Conservation (phyloP, 2,329 filamentous ascomycete genomes). For the Anisogramma anomala region DNA sequence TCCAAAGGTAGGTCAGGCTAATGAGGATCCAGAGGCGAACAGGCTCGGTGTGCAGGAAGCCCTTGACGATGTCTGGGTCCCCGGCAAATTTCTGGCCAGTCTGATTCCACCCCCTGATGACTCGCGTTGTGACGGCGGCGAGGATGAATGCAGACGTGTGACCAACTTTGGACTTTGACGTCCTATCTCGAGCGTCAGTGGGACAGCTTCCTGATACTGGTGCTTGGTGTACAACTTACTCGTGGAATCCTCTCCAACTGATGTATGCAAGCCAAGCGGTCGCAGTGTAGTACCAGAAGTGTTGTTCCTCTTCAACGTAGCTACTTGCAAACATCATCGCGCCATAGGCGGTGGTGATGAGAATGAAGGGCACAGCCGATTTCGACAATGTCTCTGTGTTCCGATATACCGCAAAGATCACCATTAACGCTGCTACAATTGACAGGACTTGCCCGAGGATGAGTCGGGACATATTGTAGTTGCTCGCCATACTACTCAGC, state of each 20-base stretch:
- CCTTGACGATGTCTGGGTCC: constrained; percentile 73
- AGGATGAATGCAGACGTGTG: constrained; percentile 25
- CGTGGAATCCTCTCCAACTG: constrained; percentile 33
- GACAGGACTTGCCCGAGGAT: constrained; percentile 32
- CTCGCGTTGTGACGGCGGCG: constrained; percentile 50
- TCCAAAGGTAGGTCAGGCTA: constrained; percentile 54
- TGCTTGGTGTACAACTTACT: constrained; percentile 20
- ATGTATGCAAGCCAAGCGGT: constrained; percentile 56
- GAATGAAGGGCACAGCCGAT: constrained; percentile 31
- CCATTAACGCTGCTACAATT: constrained; percentile 26
- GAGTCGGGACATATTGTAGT: constrained; percentile 66
- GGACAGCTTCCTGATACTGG: background rate
- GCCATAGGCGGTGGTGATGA: constrained; percentile 53
- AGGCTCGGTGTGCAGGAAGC: constrained; percentile 53
- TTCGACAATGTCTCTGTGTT: constrained; percentile 17
- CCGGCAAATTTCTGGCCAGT: constrained; percentile 93
- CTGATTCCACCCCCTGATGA: constrained; percentile 81
- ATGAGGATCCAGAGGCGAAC: constrained; percentile 64
- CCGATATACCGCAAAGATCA: constrained; percentile 28
- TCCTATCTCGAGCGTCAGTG: constrained; percentile 13
- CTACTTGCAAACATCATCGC: constrained; percentile 96
- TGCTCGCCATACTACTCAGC: constrained; percentile 84
- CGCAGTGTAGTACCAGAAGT: constrained; percentile 93
- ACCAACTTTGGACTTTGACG: constrained; percentile 18
- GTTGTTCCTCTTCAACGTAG: constrained; percentile 95